Conservation (phyloP, 768 basidiomycete genomes). For the Boletus eberwhitei region DNA sequence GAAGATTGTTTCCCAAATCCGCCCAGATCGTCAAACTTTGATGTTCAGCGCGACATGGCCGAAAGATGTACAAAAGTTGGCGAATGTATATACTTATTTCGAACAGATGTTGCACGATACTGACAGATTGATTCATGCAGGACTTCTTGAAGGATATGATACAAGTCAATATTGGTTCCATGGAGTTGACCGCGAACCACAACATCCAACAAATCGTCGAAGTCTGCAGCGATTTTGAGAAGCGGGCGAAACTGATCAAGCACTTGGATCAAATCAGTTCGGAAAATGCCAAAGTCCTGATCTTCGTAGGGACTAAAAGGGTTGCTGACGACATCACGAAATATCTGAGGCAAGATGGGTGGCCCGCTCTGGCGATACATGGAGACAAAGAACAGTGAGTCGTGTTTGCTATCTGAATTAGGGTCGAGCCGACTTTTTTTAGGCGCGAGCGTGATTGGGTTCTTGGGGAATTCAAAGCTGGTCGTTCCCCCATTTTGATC, state of each 20-base stretch:
- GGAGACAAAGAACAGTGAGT: constrained; percentile 98
- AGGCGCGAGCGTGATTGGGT: constrained; percentile 99
- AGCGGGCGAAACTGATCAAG: constrained; percentile 92
- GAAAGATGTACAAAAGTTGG: constrained; percentile 97
- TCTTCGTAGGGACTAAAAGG: constrained; percentile 97
- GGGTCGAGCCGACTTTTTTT: background rate
- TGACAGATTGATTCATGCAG: constrained; percentile 35
- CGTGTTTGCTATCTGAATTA: background rate
- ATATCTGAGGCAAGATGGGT: constrained; percentile 95
- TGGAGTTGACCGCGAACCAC: constrained; percentile 98
- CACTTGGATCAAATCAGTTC: constrained; percentile 95
- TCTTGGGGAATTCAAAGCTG: constrained; percentile 95
- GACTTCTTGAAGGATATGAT: constrained; percentile 97
- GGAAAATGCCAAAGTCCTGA: constrained; percentile 97
- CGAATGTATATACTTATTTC: constrained; percentile 52
- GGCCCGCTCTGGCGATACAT: constrained; percentile 99
- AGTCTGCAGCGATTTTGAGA: constrained; percentile 96
- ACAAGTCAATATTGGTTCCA: constrained; percentile 98
- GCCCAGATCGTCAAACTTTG: constrained; percentile 96
- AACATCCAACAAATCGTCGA: constrained; percentile 96
- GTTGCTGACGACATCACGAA: constrained; percentile 99
- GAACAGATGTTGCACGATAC: background rate
- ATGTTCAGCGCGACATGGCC: constrained; percentile 99
- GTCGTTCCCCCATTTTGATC: constrained; percentile 94
- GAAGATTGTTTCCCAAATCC: constrained; percentile 95